Evolutionary conservation across 2,329 filamentous ascomycete species (phyloP).

Genomic region (Sporothrix luriei): DNA sequence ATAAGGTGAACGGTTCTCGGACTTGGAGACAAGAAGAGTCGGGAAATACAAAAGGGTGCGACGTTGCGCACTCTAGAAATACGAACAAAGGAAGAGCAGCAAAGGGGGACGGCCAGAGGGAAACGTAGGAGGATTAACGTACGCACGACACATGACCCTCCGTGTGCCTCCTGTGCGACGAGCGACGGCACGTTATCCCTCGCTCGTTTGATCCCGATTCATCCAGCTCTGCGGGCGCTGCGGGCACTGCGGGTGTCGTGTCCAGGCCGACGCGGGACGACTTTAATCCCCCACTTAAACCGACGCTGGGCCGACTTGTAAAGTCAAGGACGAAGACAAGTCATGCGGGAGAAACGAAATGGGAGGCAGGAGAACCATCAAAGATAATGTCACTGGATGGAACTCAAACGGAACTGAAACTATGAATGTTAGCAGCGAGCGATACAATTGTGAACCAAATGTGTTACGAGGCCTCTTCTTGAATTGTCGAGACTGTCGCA

Average conservation of each 20-base stretch:
- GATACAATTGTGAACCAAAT: no score
- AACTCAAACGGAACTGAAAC: not conserved
- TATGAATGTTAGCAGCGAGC: not conserved
- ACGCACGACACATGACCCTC: not conserved
- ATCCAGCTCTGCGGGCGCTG: no score
- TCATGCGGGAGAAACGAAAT: no score
- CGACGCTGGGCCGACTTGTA: not conserved
- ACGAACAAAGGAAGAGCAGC: not conserved
- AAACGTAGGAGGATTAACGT: no score
- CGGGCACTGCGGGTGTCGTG: no score
- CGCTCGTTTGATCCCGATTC: slow-evolving; percentile 27
- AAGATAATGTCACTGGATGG: no score
- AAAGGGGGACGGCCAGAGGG: no score
- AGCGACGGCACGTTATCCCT: not conserved
- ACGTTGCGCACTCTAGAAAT: slow-evolving; percentile 23
- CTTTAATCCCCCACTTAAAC: slow-evolving; percentile 4
- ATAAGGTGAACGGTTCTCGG: not conserved
- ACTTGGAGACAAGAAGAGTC: not conserved
- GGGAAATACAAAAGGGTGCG: not conserved
- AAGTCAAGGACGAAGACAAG: not conserved
- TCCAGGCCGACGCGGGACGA: not conserved
- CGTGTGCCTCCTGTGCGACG: not conserved
- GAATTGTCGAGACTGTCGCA: not conserved
- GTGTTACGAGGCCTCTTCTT: no score
- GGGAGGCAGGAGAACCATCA: no score